phyloP scores from a whole-genome alignment of 495 filamentous ascomycete genomes.

The Penicillium bovifimosum region DNA sequence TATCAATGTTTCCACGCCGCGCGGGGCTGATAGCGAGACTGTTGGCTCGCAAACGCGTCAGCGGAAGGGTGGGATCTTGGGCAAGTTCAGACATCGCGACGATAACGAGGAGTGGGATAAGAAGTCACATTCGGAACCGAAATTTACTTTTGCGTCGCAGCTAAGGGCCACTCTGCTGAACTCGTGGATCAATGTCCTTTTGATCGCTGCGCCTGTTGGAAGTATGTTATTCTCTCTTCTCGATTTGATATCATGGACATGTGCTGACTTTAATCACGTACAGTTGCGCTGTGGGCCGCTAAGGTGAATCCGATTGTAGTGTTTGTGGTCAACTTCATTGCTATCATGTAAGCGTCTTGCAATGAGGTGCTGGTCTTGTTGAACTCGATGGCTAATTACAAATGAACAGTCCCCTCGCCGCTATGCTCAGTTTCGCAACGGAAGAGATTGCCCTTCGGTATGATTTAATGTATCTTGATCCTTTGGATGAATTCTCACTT shows the following conservation, averaged over 20 bases:
- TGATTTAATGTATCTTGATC: not conserved
- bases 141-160: constrained; percentile 66
- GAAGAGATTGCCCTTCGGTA: constrained; percentile 50
- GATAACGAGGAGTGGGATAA: constrained; percentile 8
- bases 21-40: constrained; percentile 9
- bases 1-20: constrained; percentile 30
- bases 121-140: constrained; percentile 33
- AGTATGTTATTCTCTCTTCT: constrained; percentile 20
- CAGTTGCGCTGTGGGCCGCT: constrained; percentile 63
- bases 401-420: constrained; percentile 41
- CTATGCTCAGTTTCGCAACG: constrained; percentile 52
- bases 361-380: not conserved
- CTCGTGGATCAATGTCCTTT: constrained; percentile 78
- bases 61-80: constrained; percentile 21
- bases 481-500: not conserved
- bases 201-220: constrained; percentile 74
- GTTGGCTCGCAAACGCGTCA: constrained; percentile 20
- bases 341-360: constrained; percentile 53
- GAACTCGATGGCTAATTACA: not conserved
- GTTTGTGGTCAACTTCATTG: constrained; percentile 87
- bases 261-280: constrained; percentile 6
- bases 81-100: constrained; percentile 9
- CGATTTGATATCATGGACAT: not conserved
- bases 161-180: constrained; percentile 64
- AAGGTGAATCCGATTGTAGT: constrained; percentile 51